Conservation (phyloP, 306 rosid species). For the Vigna nakashimae region DNA sequence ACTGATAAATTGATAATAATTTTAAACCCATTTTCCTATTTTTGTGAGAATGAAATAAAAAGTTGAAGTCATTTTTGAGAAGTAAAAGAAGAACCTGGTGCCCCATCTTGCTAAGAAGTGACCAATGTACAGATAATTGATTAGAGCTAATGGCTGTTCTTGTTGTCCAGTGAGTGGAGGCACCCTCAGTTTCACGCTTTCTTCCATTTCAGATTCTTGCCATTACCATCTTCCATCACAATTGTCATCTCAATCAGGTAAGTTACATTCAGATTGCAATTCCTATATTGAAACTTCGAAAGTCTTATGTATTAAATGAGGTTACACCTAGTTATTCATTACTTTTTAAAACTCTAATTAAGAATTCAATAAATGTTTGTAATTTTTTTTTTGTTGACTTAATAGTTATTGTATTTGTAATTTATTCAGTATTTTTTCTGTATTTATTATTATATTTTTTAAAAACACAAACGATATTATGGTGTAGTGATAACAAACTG, state of each 20-base stretch:
- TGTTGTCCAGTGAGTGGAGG: slow-evolving; percentile 40
- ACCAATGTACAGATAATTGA: slow-evolving; percentile 61
- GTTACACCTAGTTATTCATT: background rate
- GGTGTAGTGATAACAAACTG: no score
- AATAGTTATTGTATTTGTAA: no score
- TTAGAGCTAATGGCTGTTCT: slow-evolving; percentile 47
- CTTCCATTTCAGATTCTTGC: slow-evolving; percentile 47
- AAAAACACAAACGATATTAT: no score
- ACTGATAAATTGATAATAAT: background rate
- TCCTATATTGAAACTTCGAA: background rate
- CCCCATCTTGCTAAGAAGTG: slow-evolving; percentile 89
- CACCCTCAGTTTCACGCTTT: slow-evolving; percentile 39
- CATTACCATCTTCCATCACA: background rate
- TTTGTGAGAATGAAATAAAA: slow-evolving; percentile 2
- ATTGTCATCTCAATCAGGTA: background rate
- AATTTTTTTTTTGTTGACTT: no score
- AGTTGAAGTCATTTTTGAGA: background rate
- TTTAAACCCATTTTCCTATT: slow-evolving; percentile 18
- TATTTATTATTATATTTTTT: no score
- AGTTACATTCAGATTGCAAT: slow-evolving; percentile 28
- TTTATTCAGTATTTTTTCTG: no score
- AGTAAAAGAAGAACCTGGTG: slow-evolving; percentile 60
- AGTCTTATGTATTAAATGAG: background rate
- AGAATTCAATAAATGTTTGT: background rate
- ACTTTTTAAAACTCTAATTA: background rate